phyloP scores from a whole-genome alignment of 2,329 filamentous ascomycete species.

The Magnaporthiopsis poae region DNA sequence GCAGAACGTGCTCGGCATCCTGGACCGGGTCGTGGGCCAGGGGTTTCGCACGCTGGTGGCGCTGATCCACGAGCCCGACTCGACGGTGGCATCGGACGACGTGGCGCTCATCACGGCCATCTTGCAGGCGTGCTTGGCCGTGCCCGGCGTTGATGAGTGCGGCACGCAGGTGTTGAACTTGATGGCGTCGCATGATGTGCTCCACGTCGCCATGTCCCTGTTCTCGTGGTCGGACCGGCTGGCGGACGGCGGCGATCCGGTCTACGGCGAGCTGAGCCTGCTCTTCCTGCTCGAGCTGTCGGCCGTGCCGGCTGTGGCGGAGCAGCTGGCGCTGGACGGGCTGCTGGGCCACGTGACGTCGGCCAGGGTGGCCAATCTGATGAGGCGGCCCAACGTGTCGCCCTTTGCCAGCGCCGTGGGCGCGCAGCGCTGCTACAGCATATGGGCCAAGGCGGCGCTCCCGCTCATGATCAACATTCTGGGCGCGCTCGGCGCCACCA shows the following conservation, averaged over 20 bases:
- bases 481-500: slow-evolving; percentile 65
- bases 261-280: slow-evolving; percentile 87
- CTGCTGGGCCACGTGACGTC: slow-evolving; percentile 69
- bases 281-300: slow-evolving; percentile 84
- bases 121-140: slow-evolving; percentile 69
- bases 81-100: slow-evolving; percentile 62
- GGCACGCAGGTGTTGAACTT: slow-evolving; percentile 62
- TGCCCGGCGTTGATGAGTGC: slow-evolving; percentile 65
- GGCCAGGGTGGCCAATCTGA: slow-evolving; percentile 67
- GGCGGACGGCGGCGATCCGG: slow-evolving; percentile 61
- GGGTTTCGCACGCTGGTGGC: slow-evolving; percentile 75
- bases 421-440: slow-evolving; percentile 66
- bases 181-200: slow-evolving; percentile 59
- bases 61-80: slow-evolving; percentile 67
- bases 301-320: slow-evolving; percentile 67
- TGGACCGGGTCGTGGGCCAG: slow-evolving; percentile 67
- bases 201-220: slow-evolving; percentile 73
- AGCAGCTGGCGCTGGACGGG: slow-evolving; percentile 81
- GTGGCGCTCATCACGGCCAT: slow-evolving; percentile 80
- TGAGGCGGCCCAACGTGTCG: slow-evolving; percentile 61
- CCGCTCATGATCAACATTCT: slow-evolving; percentile 84
- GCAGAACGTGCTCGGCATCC: slow-evolving; percentile 64
- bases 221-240: slow-evolving; percentile 91
- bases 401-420: slow-evolving; percentile 67
- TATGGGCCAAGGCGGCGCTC: slow-evolving; percentile 82